Evolutionary conservation across 192 early-diverging fungal genomes (phyloP), one percentile per base, ranked within the genome.

Genomic region (Mortierella claussenii): DNA sequence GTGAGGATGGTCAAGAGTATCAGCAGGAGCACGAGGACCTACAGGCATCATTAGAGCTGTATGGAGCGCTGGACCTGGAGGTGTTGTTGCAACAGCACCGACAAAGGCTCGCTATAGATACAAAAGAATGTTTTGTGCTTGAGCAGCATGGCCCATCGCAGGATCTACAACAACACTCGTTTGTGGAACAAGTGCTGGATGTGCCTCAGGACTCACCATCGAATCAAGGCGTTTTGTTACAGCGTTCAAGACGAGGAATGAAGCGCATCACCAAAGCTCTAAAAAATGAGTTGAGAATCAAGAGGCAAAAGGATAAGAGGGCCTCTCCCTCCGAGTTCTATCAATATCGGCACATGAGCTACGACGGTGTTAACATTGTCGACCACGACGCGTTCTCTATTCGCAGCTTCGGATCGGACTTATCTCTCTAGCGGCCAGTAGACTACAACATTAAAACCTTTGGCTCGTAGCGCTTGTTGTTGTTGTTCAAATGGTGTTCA

Each of bases 371-470:
- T 23, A 20, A 44, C 36, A 30, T 27, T 17, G 48, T 55, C 36
- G 52, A 61, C 43, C 30, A 63, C 7, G 68, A 70, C 17, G 62
- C 59, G 1, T 48, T 70, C 34, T 70, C 68, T 15, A 46, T 70
- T 21, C 45, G 45, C 18, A 65, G 69, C 17, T 46, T 64, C 17
- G 55, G 64, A 24, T 64, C 69, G 23, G 60, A 57, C 26, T 18
- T 21, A 9, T 55, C 52, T 21, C 32, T 49, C 1, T 69, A 61
- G 54, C n/a, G n/a, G n/a, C n/a, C n/a, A n/a, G n/a, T n/a, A n/a
- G n/a, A n/a, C n/a, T n/a, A n/a, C n/a, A n/a, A n/a, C n/a, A n/a
- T n/a, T n/a, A n/a, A n/a, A n/a, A n/a, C n/a, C n/a, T n/a, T n/a
- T n/a, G n/a, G n/a, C n/a, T n/a, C n/a, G n/a, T n/a, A n/a, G n/a